These are phyloP conservation scores for Eremochloa ophiuroides DNA, from an alignment of 176 grass and related monocot species.

Conservation along the genomic window DNA sequence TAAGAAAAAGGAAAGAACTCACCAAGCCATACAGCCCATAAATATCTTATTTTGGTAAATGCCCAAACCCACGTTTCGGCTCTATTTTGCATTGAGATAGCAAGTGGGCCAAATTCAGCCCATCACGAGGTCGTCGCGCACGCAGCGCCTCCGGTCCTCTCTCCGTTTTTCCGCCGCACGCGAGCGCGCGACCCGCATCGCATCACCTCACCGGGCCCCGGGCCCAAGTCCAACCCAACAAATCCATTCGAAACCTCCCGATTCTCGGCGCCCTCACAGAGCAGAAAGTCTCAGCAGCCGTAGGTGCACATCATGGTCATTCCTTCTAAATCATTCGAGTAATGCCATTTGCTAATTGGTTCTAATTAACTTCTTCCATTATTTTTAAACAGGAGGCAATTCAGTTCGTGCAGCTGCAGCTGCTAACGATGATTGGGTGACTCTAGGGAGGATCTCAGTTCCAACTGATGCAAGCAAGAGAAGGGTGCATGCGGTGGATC, in stretches of 20 bases:
- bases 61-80: background rate
- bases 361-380: constrained; percentile 1
- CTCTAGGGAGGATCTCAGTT: constrained; percentile 22
- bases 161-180: background rate
- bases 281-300: constrained; percentile 35
- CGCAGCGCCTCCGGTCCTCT: background rate
- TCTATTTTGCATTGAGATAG: background rate
- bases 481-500: constrained; percentile 53
- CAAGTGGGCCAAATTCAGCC: background rate
- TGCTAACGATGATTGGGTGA: constrained; percentile 37
- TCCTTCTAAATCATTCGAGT: background rate
- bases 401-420: constrained; percentile 1
- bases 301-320: constrained; percentile 12
- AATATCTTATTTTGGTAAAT: no score
- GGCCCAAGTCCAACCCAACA: background rate
- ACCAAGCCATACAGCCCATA: background rate
- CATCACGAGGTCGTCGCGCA: background rate
- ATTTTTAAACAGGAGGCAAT: constrained; percentile 35
- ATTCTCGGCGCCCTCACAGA: no score
- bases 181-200: background rate
- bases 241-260: background rate
- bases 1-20: background rate
- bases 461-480: constrained; percentile 68
- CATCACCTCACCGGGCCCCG: background rate
- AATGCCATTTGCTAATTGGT: constrained; percentile 15